Evolutionary conservation across 2,329 filamentous ascomycete genomes (phyloP), one percentile per base, ranked within the genome.

Genomic region (Fusarium austroafricanum): DNA sequence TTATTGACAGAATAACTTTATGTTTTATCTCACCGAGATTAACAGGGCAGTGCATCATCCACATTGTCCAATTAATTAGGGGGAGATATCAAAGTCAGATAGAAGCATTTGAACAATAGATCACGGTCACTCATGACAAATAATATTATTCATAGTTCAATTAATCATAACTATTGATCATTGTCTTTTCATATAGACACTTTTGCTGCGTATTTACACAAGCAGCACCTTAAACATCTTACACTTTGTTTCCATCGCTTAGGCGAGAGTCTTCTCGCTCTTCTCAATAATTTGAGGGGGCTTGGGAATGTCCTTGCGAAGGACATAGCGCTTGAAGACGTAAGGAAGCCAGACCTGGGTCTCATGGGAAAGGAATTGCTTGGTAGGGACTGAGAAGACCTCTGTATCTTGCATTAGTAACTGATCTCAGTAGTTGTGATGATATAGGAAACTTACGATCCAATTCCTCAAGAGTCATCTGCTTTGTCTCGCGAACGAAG

Each of bases 401-500:
- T 64, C 54, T 56, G 15, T 12, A 2, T 10, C 1, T 2, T 3
- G 2, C 10, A 10, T 56, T 29, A 56, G 46, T 14, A 4, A 33
- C 1, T 23, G 46, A 1, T 3, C 7, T 12, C 1, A 6, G 7
- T 1, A 8, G 2, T 5, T 5, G 2, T 18, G 12, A 2, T 8
- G 10, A 11, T 17, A 6, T 10, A 5, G 0, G 8, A 14, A 37
- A 53, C 54, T 56, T 43, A 56, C 80, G 83, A 74, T 86, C 83
- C 60, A 86, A 80, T 68, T 84, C 83, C 71, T 84, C 83, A 6
- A 85, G 79, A 0, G 81, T 83, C 51, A 79, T 79, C 70, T 83
- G 84, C 78, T 87, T 89, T 1, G 87, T 89, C 73, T 89, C 87
- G 1, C 77, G 77, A 3, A 79, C 78, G 56, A 74, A 76, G 66